Base-by-base conservation (phyloP, 768 basidiomycete species). In the Mycena capillaripes region DNA sequence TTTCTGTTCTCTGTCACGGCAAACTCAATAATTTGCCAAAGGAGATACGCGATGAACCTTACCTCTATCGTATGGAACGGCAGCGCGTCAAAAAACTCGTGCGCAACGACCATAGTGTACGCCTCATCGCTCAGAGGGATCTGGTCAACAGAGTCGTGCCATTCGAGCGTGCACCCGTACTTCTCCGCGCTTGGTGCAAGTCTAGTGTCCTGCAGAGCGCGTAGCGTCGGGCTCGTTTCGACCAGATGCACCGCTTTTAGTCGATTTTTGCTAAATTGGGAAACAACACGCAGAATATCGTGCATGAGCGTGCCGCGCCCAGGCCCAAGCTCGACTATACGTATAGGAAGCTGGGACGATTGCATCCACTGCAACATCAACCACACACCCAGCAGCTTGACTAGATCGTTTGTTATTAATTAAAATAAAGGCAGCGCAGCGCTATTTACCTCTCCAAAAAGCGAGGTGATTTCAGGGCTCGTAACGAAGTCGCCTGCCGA, bases 11-110 rank as follows among this genome's bases (percentile, higher is more conserved):
- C 95, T 96, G 77, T 2, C 17, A 21, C 25, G n/a, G n/a, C 11
- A 10, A 10, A 16, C 4, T 38, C 38, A 38, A 8, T 38, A 38
- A 11, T 38, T 38, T 38, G 2, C 1, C 9, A 16, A 10, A 10
- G 38, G 38, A 38, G 16, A 38, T 4, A 16, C 4, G 38, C 25
- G 6, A 46, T 7, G 27, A 17, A 19, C 79, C 86, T 14, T 74
- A 96, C 97, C 86, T 97, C 91, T 42, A 99, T 84, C 42, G 97
- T 84, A 80, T 98, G 95, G 56, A 98, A 91, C 0, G 98, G 97
- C 52, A 99, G 86, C 0, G 97, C 97, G 79, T 99, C 98, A 73
- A 99, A 99, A 83, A 99, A 97, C 78, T 99, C 98, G 81, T 99
- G 97, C 0, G 98, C 98, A 19, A 98, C 84, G 27, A 98, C 80